Evolutionary conservation across 1,284 basidiomycete species (phyloP).

Genomic region (Fomitopsis palustris): DNA sequence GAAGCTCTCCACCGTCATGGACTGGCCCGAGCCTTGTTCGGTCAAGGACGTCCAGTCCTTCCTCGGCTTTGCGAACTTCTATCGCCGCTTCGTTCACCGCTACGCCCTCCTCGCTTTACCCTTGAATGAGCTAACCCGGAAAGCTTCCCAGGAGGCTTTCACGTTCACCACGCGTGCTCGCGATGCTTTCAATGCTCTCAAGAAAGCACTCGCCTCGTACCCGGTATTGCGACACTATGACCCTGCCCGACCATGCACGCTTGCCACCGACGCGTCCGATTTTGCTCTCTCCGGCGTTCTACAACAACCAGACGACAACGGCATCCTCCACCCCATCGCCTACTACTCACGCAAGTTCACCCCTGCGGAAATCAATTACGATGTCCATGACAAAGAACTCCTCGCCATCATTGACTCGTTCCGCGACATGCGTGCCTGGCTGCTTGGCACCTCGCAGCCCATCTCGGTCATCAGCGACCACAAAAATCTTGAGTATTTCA

Average conservation of each 20-base stretch:
- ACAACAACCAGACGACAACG: conserved; percentile 4
- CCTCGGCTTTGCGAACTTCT: conserved; percentile 37
- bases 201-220: not conserved
- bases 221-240: conserved; percentile 4
- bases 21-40: conserved; percentile 35
- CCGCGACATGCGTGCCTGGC: not conserved
- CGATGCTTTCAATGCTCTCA: not conserved
- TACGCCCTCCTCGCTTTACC: conserved; percentile 28
- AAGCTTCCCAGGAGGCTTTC: not conserved
- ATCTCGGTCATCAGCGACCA: conserved; percentile 5
- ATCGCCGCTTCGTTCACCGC: conserved; percentile 34
- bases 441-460: conserved; percentile 9
- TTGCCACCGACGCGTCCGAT: conserved; percentile 4
- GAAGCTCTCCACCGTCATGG: conserved; percentile 35
- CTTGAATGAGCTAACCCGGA: not conserved
- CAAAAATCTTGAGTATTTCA: conserved; percentile 9
- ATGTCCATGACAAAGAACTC: conserved; percentile 6
- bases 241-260: conserved; percentile 6
- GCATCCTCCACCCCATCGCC: conserved; percentile 7
- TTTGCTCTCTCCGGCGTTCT: conserved; percentile 2
- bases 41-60: conserved; percentile 30
- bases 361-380: conserved; percentile 8
- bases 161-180: not conserved
- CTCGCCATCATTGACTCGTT: not conserved
- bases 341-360: conserved; percentile 9